phyloP scores from a whole-genome alignment of 441 rosid species.

The Viola pubescens region DNA sequence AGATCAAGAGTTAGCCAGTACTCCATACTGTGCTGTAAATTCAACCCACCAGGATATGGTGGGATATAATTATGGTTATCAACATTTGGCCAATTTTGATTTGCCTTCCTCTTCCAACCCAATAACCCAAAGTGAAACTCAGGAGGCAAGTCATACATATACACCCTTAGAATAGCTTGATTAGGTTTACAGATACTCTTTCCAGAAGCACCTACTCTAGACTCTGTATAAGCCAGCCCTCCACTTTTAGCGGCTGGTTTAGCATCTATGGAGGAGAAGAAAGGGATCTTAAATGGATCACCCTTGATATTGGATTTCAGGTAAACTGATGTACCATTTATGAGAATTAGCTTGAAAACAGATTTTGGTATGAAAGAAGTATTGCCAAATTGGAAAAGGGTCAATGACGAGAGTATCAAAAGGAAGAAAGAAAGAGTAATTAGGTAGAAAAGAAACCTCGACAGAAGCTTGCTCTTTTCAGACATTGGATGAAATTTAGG shows the following conservation, averaged over 20 bases:
- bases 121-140: conserved; percentile 83
- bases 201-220: conserved; percentile 9
- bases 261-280: conserved; percentile 22
- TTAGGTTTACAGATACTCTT: conserved; percentile 22
- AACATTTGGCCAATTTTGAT: conserved; percentile 64
- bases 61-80: conserved; percentile 37
- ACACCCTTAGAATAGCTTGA: conserved; percentile 48
- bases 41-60: conserved; percentile 79
- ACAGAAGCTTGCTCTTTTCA: conserved; percentile 54
- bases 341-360: conserved; percentile 54
- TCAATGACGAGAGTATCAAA: conserved; percentile 45
- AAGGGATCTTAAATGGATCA: conserved; percentile 26
- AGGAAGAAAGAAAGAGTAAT: conserved; percentile 53
- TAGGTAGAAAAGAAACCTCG: conserved; percentile 53
- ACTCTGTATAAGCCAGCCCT: conserved; percentile 15
- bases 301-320: conserved; percentile 26
- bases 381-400: conserved; percentile 53
- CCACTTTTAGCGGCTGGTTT: conserved; percentile 15
- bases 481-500: conserved; percentile 35
- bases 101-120: conserved; percentile 57
- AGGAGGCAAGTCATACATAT: conserved; percentile 79
- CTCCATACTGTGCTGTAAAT: conserved; percentile 87
- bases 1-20: conserved; percentile 94
- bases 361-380: conserved; percentile 45
- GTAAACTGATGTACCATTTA: conserved; percentile 48